Percentiles rank a stretch among this genome's conserved stretches.
These are phyloP conservation scores for Trifolium fragiferum DNA, from an alignment of 306 rosid species.

Conservation along the genomic window DNA sequence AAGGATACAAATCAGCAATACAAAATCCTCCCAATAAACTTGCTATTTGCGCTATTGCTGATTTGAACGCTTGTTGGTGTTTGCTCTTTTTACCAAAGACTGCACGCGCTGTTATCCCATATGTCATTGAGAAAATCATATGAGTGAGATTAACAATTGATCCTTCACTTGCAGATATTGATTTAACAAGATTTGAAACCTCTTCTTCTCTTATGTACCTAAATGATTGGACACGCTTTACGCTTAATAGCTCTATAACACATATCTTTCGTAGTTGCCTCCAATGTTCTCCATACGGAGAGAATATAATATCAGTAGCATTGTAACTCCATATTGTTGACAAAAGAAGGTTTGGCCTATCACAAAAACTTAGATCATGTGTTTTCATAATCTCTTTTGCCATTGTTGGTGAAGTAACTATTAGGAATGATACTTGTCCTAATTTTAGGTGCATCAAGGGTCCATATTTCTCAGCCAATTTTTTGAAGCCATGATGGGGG, in stretches of 20 bases:
- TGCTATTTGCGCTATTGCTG: neutral
- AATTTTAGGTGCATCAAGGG: no score
- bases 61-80: slow-evolving; percentile 11
- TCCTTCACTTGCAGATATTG: slow-evolving; percentile 37
- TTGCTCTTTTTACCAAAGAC: slow-evolving; percentile 22
- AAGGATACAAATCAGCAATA: slow-evolving; percentile 39
- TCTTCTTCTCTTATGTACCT: slow-evolving; percentile 49
- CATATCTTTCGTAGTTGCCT: slow-evolving; percentile 46
- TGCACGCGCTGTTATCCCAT: slow-evolving; percentile 1
- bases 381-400: slow-evolving; percentile 35
- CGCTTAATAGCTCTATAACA: slow-evolving; percentile 34
- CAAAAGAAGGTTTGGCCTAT: neutral
- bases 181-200: neutral
- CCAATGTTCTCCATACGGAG: slow-evolving; percentile 37
- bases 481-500: no score
- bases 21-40: slow-evolving; percentile 11
- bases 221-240: no score
- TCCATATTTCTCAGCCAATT: no score
- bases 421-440: no score
- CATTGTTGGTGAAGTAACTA: no score
- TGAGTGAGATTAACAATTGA: slow-evolving; percentile 29
- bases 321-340: neutral
- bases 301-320: neutral
- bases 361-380: slow-evolving; percentile 19
- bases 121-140: neutral